phyloP scores from a whole-genome alignment of 129 eudicot genomes.

The Glebionis coronaria region DNA sequence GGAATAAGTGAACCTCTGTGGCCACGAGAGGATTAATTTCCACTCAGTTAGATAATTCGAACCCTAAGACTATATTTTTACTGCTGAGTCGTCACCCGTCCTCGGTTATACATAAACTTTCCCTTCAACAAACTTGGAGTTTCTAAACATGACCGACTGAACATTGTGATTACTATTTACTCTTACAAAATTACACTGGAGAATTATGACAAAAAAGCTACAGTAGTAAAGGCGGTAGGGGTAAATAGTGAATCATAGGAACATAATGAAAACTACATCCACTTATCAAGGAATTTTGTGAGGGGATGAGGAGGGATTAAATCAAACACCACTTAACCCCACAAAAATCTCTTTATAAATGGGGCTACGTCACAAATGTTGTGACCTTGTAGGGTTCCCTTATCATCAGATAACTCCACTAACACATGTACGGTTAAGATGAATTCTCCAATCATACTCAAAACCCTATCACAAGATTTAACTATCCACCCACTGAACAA shows the following conservation, averaged over 20 bases:
- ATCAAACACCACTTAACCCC: slow-evolving; percentile 20
- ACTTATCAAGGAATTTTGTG: slow-evolving; percentile 31
- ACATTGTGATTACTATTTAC: no score
- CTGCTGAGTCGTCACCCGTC: no score
- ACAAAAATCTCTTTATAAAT: slow-evolving; percentile 29
- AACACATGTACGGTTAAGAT: slow-evolving; percentile 29
- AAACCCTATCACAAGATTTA: slow-evolving; percentile 34
- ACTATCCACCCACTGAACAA: slow-evolving; percentile 30
- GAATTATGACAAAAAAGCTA: neutral
- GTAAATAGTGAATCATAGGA: slow-evolving; percentile 22
- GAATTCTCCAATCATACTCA: slow-evolving; percentile 27
- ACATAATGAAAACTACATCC: slow-evolving; percentile 44
- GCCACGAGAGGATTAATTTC: no score
- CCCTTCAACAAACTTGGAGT: no score
- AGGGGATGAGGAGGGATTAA: slow-evolving; percentile 23
- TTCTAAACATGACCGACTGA: no score
- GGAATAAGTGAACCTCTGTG: no score
- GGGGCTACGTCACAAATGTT: slow-evolving; percentile 25
- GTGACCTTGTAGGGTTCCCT: slow-evolving; percentile 39
- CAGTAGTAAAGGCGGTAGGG: neutral
- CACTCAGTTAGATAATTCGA: no score
- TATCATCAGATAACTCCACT: slow-evolving; percentile 35
- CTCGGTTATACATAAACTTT: no score
- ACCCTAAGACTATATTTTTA: no score
- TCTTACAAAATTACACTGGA: no score